A percentile compares a stretch with the other conserved stretches of the same genome.
These are phyloP conservation scores for Aspergillus chevalieri DNA, from an alignment of 2,329 filamentous ascomycete species.

Conservation along the genomic window DNA sequence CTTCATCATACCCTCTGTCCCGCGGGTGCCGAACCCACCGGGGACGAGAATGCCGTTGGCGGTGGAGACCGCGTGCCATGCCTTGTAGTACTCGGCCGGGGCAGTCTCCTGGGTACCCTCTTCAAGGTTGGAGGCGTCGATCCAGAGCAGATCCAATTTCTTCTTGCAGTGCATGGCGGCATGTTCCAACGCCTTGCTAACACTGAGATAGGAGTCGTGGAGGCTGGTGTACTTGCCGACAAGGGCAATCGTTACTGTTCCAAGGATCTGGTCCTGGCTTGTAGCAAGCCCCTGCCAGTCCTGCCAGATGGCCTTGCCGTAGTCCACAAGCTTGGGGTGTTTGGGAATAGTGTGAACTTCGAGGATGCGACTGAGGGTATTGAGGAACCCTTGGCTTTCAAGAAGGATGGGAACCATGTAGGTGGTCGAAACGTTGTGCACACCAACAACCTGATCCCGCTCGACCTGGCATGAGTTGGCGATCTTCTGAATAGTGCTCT, in stretches of 20 bases:
- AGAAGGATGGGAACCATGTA: conserved; percentile 96
- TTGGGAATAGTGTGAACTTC: conserved; percentile 55
- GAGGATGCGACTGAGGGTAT: conserved; percentile 60
- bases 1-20: conserved; percentile 83
- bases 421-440: conserved; percentile 80
- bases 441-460: conserved; percentile 73
- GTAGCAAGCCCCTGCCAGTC: conserved; percentile 70
- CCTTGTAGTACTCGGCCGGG: conserved; percentile 72
- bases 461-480: conserved; percentile 86
- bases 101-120: conserved; percentile 53
- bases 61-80: conserved; percentile 73
- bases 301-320: conserved; percentile 67
- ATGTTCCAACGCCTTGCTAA: conserved; percentile 85
- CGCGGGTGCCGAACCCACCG: conserved; percentile 75
- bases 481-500: conserved; percentile 75
- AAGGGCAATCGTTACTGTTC: conserved; percentile 71
- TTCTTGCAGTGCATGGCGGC: conserved; percentile 77
- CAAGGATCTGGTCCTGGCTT: conserved; percentile 59
- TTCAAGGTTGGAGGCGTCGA: conserved; percentile 82
- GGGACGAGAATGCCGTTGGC: conserved; percentile 53
- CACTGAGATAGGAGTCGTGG: conserved; percentile 78
- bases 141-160: conserved; percentile 74
- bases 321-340: conserved; percentile 49
- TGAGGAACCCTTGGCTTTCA: conserved; percentile 69
- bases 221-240: conserved; percentile 88